A percentile compares a stretch with the other conserved stretches of the same genome.
These are phyloP conservation scores for Ophiostoma perfectum DNA, from an alignment of 2,329 filamentous ascomycete species.

Conservation along the genomic window DNA sequence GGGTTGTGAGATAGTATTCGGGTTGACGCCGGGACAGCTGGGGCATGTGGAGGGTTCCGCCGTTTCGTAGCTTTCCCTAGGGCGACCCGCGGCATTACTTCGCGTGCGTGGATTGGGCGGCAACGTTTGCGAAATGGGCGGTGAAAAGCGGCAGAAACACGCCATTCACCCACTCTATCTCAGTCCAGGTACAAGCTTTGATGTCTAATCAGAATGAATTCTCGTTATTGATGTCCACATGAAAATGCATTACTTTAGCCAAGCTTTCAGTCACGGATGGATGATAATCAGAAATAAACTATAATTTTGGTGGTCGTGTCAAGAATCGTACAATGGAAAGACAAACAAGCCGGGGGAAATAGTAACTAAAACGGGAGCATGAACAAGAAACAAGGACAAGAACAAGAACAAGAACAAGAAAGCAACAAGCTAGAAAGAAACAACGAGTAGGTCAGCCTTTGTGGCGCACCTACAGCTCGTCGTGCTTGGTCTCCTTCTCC, in stretches of 20 bases:
- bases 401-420: neutral
- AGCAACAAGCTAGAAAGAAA: neutral
- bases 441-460: neutral
- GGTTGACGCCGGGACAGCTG: neutral
- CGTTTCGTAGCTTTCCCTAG: neutral
- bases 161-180: neutral
- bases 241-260: neutral
- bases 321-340: slow-evolving; percentile 10
- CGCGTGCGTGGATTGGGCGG: slow-evolving; percentile 10
- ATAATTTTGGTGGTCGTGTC: slow-evolving; percentile 9
- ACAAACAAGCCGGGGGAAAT: slow-evolving; percentile 3
- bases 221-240: neutral
- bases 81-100: slow-evolving; percentile 9
- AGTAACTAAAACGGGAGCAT: neutral
- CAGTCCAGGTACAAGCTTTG: no score
- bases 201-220: neutral
- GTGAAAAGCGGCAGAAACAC: slow-evolving; percentile 14
- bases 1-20: neutral
- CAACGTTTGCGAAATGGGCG: slow-evolving; percentile 1
- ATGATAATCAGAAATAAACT: neutral
- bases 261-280: neutral
- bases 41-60: neutral
- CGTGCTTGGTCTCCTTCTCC: slow-evolving; percentile 50
- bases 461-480: slow-evolving; percentile 60
- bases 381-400: neutral